Evolutionary conservation across 2,329 filamentous ascomycete genomes (phyloP), one percentile per base, ranked within the genome.

Genomic region (Canariomyces notabilis): DNA sequence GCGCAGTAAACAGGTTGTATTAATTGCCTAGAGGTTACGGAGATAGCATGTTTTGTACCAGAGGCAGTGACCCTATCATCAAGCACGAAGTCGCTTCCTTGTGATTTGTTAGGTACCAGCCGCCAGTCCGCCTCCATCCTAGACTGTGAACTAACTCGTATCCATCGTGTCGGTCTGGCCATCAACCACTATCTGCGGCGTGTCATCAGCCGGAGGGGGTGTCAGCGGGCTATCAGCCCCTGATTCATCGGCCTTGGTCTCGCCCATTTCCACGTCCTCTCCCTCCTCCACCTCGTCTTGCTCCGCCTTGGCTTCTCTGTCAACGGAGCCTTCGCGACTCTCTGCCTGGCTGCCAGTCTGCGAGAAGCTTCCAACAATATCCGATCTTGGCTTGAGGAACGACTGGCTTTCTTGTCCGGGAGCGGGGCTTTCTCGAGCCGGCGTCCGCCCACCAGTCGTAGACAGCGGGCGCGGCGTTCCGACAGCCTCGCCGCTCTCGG

Each of bases 131-230:
- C 8, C 7, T 9, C 26, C 5, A 20, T 33, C 23, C 14, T 18
- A n/a, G 12, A 18, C 19, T n/a, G 8, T 6, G 37, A 18, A 38
- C 42, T 53, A 67, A 11, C 67, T 74, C 56, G 69, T 87, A 69
- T 88, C 85, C 85, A 88, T 89, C 58, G 71, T 77, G 54, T 85
- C 81, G 6, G 67, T 72, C 22, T 60, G 69, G 18, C 70, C 67
- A 48, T 79, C 73, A 39, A 80, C 67, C 16, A 66, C 70, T 42
- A 77, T 74, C 51, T 64, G 66, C 26, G 73, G 72, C 14, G 70
- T 69, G 46, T 72, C 73, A 12, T 74, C 67, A 20, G 64, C 64
- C 3, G 64, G 66, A 1, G 61, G 62, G 42, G 65, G 64, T 29
- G 61, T 61, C 39, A 62, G 57, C 12, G 53, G 57, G 19, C 60